Conservation (phyloP, 495 filamentous ascomycete genomes). For the Parmelia sp. region DNA sequence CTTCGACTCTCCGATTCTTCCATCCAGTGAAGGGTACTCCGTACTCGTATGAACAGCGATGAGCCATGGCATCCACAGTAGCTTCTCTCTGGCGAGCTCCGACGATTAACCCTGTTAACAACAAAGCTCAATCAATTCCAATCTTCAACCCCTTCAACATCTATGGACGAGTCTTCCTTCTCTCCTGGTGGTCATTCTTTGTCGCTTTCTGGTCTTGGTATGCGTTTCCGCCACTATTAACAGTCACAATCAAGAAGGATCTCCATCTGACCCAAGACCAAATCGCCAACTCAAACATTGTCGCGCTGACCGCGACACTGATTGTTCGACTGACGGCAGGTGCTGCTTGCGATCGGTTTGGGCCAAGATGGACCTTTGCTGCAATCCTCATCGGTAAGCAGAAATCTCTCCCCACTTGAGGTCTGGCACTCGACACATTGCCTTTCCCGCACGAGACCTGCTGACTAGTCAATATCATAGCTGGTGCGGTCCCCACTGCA, state of each 20-base stretch:
- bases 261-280: constrained; percentile 61
- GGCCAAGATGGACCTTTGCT: constrained; percentile 74
- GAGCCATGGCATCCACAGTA: constrained; percentile 12
- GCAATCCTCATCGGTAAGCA: constrained; percentile 45
- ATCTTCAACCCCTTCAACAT: constrained; percentile 70
- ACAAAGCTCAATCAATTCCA: constrained; percentile 74
- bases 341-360: constrained; percentile 76
- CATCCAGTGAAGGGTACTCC: too few relatives aligned
- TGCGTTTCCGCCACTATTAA: constrained; percentile 73
- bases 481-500: constrained; percentile 74
- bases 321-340: constrained; percentile 73
- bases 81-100: constrained; percentile 29
- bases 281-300: constrained; percentile 85
- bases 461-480: constrained; percentile 28
- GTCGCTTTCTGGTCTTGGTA: constrained; percentile 87
- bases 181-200: constrained; percentile 92
- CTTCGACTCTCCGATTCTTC: too few relatives aligned
- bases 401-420: too few relatives aligned
- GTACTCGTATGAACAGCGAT: not conserved
- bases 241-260: constrained; percentile 70
- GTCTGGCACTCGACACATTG: too few relatives aligned
- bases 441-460: not conserved
- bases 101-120: constrained; percentile 62
- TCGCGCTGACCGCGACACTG: constrained; percentile 74
- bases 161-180: constrained; percentile 87